Conservation (phyloP, 768 basidiomycete genomes). For the Sarcodon sp. region DNA sequence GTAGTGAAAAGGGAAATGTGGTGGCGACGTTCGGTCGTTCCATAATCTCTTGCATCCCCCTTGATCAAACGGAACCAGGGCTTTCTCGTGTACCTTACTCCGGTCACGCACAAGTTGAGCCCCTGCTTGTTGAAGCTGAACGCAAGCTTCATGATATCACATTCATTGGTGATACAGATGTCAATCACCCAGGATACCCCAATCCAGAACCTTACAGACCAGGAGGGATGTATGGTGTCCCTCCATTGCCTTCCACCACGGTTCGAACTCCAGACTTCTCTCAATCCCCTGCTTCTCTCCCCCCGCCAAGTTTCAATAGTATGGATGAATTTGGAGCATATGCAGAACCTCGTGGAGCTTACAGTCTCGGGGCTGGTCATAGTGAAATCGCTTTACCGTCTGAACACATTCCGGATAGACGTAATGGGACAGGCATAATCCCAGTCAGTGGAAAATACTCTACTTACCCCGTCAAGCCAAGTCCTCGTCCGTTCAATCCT, state of each 20-base stretch:
- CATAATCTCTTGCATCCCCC: slow-evolving; percentile 55
- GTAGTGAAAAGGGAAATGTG: slow-evolving; percentile 62
- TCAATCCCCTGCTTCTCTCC: neutral
- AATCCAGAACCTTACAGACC: neutral
- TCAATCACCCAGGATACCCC: slow-evolving; percentile 9
- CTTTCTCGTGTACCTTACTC: slow-evolving; percentile 61
- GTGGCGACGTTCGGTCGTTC: slow-evolving; percentile 2
- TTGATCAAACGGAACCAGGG: slow-evolving; percentile 73
- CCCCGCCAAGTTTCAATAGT: neutral
- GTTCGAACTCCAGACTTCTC: neutral
- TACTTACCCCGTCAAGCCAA: neutral
- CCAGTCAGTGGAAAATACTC: no score
- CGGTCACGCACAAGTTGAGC: slow-evolving; percentile 49
- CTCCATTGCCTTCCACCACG: neutral
- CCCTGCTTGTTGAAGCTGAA: slow-evolving; percentile 50
- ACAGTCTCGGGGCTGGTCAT: no score
- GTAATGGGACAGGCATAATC: no score
- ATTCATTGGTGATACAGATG: slow-evolving; percentile 26
- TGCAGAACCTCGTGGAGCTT: no score
- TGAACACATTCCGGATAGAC: no score
- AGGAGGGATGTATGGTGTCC: neutral
- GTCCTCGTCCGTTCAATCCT: neutral
- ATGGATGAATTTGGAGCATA: no score
- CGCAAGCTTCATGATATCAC: slow-evolving; percentile 38
- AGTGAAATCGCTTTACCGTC: no score